Evolutionary conservation across 768 basidiomycete genomes (phyloP), one percentile per base, ranked within the genome.

Genomic region (Rhizopogon salebrosus): DNA sequence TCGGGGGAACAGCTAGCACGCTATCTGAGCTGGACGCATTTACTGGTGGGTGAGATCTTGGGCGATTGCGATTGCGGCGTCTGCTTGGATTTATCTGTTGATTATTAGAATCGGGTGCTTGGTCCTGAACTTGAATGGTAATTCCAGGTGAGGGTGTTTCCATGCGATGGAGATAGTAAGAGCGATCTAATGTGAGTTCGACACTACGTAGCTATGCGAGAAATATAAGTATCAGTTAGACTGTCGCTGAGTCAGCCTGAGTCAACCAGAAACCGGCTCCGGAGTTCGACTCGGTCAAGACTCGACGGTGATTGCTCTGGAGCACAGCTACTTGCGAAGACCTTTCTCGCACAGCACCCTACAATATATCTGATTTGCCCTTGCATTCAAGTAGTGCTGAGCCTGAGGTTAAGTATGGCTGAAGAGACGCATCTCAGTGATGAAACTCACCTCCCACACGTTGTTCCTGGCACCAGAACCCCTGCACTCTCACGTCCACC

Each of bases 401-500:
- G n/a, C n/a, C n/a, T n/a, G n/a, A n/a, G n/a, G n/a, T n/a, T n/a
- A n/a, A n/a, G n/a, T n/a, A n/a, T n/a, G n/a, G n/a, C n/a, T n/a
- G n/a, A n/a, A n/a, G n/a, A n/a, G n/a, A n/a, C n/a, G n/a, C n/a
- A n/a, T n/a, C n/a, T n/a, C n/a, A n/a, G n/a, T n/a, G n/a, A n/a
- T n/a, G n/a, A n/a, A n/a, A n/a, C n/a, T n/a, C n/a, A n/a, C n/a
- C n/a, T n/a, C n/a, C n/a, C n/a, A n/a, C n/a, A n/a, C n/a, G n/a
- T n/a, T n/a, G n/a, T n/a, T n/a, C n/a, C n/a, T n/a, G n/a, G n/a
- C 18, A 43, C 18, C 1, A 29, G 31, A 31, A 42, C 14, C 3
- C 48, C 13, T 20, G 26, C 48, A 1, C 61, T 71, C 39, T 73
- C 58, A 62, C 63, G 22, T 70, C 72, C 14, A 57, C 67, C 37